Percentiles rank a stretch among this genome's conserved stretches.
These are phyloP conservation scores for Epipyxis sp. DNA, from an alignment of 108 stramenopile genomes.

Conservation along the genomic window DNA sequence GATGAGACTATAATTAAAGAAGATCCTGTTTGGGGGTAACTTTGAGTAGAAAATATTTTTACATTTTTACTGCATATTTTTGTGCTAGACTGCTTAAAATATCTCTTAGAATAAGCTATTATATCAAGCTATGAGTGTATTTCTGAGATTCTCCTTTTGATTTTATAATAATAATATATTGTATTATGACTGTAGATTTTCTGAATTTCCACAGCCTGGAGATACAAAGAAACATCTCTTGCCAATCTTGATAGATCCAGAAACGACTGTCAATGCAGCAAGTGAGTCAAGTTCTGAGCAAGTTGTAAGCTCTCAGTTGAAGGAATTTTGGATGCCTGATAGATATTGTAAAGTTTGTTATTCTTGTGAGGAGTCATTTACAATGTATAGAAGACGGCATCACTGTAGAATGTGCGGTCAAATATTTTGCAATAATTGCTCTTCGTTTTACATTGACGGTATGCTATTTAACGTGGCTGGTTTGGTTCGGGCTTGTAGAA, in stretches of 20 bases:
- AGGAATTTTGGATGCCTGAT: constrained; percentile 88
- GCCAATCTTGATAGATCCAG: constrained; percentile 16
- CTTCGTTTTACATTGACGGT: constrained; percentile 73
- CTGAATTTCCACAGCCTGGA: constrained; percentile 15
- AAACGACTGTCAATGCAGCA: background rate
- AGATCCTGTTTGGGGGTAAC: background rate
- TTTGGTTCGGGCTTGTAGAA: constrained; percentile 22
- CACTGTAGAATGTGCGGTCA: constrained; percentile 96
- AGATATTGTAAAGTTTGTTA: constrained; percentile 84
- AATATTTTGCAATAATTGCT: constrained; percentile 90
- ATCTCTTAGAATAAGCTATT: too few relatives aligned
- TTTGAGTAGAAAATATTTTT: background rate
- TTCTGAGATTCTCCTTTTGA: background rate
- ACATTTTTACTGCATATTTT: too few relatives aligned
- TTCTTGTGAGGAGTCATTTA: constrained; percentile 82
- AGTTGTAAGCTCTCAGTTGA: constrained; percentile 3
- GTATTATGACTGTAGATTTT: constrained; percentile 13
- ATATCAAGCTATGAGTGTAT: too few relatives aligned
- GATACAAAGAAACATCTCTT: constrained; percentile 22
- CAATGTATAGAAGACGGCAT: constrained; percentile 85
- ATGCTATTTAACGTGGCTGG: background rate
- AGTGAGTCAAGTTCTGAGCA: background rate
- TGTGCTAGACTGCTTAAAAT: too few relatives aligned
- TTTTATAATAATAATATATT: background rate
- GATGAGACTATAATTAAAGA: background rate